Base-by-base conservation (phyloP, 2,329 filamentous ascomycete genomes). In the Paecilomyces sp. region DNA sequence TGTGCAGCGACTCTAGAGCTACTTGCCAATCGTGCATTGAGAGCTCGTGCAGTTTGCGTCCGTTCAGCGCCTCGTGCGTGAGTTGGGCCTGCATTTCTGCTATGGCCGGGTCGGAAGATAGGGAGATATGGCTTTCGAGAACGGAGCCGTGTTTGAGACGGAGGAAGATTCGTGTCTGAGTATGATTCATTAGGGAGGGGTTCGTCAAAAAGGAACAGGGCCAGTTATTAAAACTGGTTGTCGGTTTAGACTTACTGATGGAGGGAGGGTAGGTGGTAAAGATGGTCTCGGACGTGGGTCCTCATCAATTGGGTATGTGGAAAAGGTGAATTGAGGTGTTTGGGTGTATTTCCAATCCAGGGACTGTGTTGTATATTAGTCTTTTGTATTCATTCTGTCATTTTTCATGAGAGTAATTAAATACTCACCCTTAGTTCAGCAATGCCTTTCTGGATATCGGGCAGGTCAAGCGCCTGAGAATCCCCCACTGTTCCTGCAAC, bases 321-420 rank as follows among this genome's bases (percentile, higher is more conserved):
- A 85, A 65, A 93, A 86, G 7, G 83, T 85, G 72, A 96, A 97
- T 58, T 88, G 87, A 1, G 92, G 92, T 1, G 92, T 96, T 76
- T 96, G 92, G 2, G 84, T 84, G 74, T 88, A 96, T 60, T 88
- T 88, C 91, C 92, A 97, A 67, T 76, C 74, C 58, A 65, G 54
- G 51, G 72, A 81, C 69, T 80, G 66, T 57, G 53, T 36, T 57
- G n/a, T 50, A 53, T 30, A 61, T 57, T 9, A 55, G 9, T 3
- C 54, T 47, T 22, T 12, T 12, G 13, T n/a, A 12, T 24, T 24
- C 9, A 15, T 52, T 18, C 47, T 36, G 54, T 41, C 0, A 12
- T 25, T 51, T 55, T 41, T 57, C 12, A 24, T 24, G 57, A 8
- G 11, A 47, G 3, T 13, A 36, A 15, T 8, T 13, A 47, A 13